Evolutionary conservation across 2,329 filamentous ascomycete genomes (phyloP).

Genomic region (Fusarium siculi): DNA sequence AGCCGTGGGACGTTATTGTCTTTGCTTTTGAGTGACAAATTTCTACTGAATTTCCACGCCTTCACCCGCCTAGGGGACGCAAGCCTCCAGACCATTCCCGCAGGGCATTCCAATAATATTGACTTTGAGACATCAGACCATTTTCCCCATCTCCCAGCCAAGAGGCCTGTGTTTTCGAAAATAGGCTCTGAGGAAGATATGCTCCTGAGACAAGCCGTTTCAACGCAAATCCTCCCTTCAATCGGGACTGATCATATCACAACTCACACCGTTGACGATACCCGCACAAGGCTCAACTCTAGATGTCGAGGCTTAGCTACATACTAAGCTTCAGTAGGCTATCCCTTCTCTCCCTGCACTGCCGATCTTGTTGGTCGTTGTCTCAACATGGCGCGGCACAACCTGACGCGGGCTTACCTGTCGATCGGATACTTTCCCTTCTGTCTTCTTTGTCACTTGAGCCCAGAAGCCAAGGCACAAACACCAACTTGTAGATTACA

Average conservation of each 20-base stretch:
- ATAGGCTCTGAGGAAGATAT: neutral
- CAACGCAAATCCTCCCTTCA: neutral
- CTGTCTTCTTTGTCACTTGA: constrained; percentile 2
- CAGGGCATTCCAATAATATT: constrained; percentile 21
- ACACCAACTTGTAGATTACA: constrained; percentile 5
- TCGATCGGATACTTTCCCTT: constrained; percentile 18
- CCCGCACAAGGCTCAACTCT: neutral
- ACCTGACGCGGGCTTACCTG: constrained; percentile 14
- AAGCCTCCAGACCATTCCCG: neutral
- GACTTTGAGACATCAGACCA: constrained; percentile 6
- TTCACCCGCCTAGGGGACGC: constrained; percentile 2
- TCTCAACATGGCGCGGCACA: constrained; percentile 18
- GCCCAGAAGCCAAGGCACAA: constrained; percentile 11
- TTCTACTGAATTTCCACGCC: constrained; percentile 1
- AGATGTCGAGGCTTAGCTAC: neutral
- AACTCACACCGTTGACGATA: constrained; percentile 3
- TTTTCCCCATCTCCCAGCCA: neutral
- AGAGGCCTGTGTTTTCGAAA: neutral
- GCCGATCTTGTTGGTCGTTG: constrained; percentile 19
- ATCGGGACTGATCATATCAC: neutral
- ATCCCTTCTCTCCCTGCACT: constrained; percentile 2
- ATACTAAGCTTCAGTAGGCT: neutral
- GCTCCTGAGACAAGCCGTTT: constrained; percentile 7
- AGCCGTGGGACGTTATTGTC: constrained; percentile 4
- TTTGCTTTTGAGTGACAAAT: neutral